A percentile compares a stretch with the other conserved stretches of the same genome.
phyloP scores from a whole-genome alignment of 169 alveolate genomes.

The Eimeria zaria region DNA sequence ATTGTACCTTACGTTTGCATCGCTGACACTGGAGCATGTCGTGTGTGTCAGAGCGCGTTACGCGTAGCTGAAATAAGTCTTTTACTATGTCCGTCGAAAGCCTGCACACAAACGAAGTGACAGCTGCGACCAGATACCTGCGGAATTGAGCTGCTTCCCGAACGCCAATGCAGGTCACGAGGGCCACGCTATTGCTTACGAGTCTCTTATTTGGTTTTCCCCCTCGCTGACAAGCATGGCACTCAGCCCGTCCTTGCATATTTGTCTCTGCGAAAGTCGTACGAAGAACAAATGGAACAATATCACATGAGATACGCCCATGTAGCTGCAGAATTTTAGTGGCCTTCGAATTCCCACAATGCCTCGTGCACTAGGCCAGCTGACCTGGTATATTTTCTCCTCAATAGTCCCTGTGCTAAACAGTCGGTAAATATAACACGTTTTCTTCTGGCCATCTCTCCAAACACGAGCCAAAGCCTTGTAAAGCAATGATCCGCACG shows the following conservation, averaged over 20 bases:
- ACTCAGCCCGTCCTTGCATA: constrained; percentile 90
- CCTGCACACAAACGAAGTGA: constrained; percentile 47
- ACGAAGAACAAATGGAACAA: not conserved
- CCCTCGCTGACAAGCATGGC: constrained; percentile 90
- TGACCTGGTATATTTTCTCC: constrained; percentile 97
- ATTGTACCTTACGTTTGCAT: constrained; percentile 69
- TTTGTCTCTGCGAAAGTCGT: constrained; percentile 90
- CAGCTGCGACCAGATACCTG: not conserved
- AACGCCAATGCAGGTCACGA: not conserved
- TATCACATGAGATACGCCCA: not conserved
- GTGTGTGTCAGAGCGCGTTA: constrained; percentile 89
- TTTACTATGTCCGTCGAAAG: constrained; percentile 88
- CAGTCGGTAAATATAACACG: constrained; percentile 98
- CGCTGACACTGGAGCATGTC: constrained; percentile 89
- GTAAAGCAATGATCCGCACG: constrained; percentile 9
- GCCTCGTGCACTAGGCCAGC: not conserved
- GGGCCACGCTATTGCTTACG: constrained; percentile 52
- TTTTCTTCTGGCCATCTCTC: constrained; percentile 99
- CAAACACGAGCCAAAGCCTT: constrained; percentile 98
- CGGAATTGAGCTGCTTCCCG: not conserved
- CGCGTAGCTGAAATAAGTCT: constrained; percentile 87
- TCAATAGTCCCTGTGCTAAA: constrained; percentile 99
- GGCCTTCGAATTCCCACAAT: constrained; percentile 44
- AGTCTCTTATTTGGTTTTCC: constrained; percentile 86
- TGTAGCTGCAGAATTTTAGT: not conserved